These are phyloP conservation scores for Xerocomellus dryophilus DNA, from an alignment of 768 basidiomycete genomes.

Conservation along the genomic window DNA sequence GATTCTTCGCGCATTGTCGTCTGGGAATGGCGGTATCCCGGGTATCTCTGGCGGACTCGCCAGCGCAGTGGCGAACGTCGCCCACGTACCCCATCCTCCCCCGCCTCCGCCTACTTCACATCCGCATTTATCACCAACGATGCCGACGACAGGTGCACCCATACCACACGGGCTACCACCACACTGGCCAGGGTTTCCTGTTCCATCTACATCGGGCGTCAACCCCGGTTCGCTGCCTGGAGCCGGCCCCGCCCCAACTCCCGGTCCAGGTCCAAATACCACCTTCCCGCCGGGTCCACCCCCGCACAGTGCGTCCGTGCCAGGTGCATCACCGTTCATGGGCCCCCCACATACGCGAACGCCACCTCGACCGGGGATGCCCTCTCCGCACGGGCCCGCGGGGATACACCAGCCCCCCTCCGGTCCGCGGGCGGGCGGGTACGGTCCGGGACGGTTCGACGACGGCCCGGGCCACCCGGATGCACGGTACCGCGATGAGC, in stretches of 20 bases:
- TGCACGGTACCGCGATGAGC: slow-evolving; percentile 29
- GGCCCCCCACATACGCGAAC: slow-evolving; percentile 13
- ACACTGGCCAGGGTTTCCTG: slow-evolving; percentile 27
- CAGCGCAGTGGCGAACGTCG: slow-evolving; percentile 23
- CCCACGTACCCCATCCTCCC: slow-evolving; percentile 12
- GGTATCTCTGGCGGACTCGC: slow-evolving; percentile 31
- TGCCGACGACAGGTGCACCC: slow-evolving; percentile 2
- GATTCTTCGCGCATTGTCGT: slow-evolving; percentile 57
- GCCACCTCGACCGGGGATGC: slow-evolving; percentile 25
- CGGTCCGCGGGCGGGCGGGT: slow-evolving; percentile 28
- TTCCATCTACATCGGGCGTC: slow-evolving; percentile 17
- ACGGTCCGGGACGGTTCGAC: slow-evolving; percentile 27
- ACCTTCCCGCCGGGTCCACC: slow-evolving; percentile 9
- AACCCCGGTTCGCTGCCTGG: slow-evolving; percentile 4
- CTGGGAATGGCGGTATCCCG: slow-evolving; percentile 36
- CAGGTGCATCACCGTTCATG: slow-evolving; percentile 16
- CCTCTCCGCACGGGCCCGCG: slow-evolving; percentile 13
- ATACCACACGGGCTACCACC: slow-evolving; percentile 15
- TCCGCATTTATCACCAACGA: slow-evolving; percentile 10
- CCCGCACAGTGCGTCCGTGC: neutral
- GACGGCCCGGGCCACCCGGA: slow-evolving; percentile 20
- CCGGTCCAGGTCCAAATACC: neutral
- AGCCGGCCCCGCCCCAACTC: neutral
- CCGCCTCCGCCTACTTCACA: slow-evolving; percentile 10
- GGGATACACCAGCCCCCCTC: slow-evolving; percentile 26